These are phyloP conservation scores for Afroboletus lepidellus DNA, from an alignment of 1,284 basidiomycete genomes.

Conservation along the genomic window DNA sequence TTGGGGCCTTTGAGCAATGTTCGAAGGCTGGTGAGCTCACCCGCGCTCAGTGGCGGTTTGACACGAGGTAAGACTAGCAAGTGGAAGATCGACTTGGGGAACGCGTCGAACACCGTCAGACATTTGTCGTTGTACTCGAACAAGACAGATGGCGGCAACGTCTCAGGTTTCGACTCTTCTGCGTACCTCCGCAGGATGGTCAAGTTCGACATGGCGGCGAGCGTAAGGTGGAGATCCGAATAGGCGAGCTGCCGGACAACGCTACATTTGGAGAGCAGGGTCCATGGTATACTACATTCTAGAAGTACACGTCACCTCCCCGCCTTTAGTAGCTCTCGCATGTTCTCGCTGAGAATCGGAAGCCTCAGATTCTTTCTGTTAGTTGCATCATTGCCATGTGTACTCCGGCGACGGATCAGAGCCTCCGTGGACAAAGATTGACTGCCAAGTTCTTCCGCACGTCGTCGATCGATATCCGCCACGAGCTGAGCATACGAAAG, in stretches of 20 bases:
- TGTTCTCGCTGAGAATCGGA: constrained; percentile 51
- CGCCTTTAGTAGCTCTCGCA: constrained; percentile 51
- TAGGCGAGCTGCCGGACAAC: not conserved
- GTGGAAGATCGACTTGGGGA: constrained; percentile 85
- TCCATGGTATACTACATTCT: constrained; percentile 23
- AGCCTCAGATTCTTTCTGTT: constrained; percentile 26
- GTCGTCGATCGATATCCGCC: constrained; percentile 81
- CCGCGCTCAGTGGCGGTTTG: constrained; percentile 31
- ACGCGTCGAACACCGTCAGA: constrained; percentile 82
- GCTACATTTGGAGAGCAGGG: not conserved
- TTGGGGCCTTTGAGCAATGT: constrained; percentile 60
- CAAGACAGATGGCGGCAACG: constrained; percentile 58
- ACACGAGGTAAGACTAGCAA: constrained; percentile 75
- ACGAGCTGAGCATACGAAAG: constrained; percentile 82
- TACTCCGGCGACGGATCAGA: constrained; percentile 29
- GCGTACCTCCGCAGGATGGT: constrained; percentile 67
- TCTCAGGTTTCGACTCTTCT: constrained; percentile 44
- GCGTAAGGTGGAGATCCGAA: not conserved
- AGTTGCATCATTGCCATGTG: constrained; percentile 1
- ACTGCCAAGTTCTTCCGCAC: constrained; percentile 48
- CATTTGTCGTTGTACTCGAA: constrained; percentile 61
- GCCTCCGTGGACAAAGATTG: constrained; percentile 22
- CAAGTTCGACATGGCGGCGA: constrained; percentile 41
- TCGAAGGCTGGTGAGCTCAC: constrained; percentile 56
- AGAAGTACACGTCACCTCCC: constrained; percentile 31